A percentile compares a stretch with the other conserved stretches of the same genome.
phyloP scores from a whole-genome alignment of 306 rosid genomes.

The Psophocarpus tetragonolobus region DNA sequence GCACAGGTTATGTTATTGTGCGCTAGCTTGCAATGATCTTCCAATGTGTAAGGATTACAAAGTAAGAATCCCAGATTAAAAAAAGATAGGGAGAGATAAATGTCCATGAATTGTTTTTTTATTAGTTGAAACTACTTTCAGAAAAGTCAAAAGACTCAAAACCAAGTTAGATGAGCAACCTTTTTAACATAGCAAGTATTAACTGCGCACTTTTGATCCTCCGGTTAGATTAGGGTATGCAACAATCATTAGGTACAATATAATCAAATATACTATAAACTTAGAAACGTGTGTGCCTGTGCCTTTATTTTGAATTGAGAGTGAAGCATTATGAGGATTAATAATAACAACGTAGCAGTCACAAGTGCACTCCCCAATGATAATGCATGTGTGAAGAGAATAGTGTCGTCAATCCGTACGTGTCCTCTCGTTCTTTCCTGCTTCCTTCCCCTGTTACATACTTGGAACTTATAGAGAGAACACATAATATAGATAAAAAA shows the following conservation, averaged over 20 bases:
- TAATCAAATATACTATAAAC: background rate
- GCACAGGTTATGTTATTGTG: constrained; percentile 29
- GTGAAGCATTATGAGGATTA: background rate
- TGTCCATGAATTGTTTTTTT: background rate
- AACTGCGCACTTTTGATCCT: background rate
- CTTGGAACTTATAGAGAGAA: constrained; percentile 15
- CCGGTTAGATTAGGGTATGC: background rate
- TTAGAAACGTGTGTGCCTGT: background rate
- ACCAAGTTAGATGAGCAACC: background rate
- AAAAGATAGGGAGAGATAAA: background rate
- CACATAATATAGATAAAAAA: constrained; percentile 27
- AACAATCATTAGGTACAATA: background rate
- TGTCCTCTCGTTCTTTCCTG: constrained; percentile 29
- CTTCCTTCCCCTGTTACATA: constrained; percentile 33
- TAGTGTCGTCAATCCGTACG: constrained; percentile 68
- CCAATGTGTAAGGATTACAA: background rate
- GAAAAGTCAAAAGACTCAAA: constrained; percentile 14
- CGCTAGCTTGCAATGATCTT: constrained; percentile 7
- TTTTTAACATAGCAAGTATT: background rate
- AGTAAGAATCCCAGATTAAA: background rate
- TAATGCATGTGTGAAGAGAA: constrained; percentile 45
- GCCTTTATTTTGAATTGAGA: constrained; percentile 5
- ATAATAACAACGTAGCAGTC: background rate
- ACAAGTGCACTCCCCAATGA: constrained; percentile 43
- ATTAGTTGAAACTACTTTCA: constrained; percentile 19